Percentiles rank a stretch among this genome's conserved stretches.
phyloP scores from a whole-genome alignment of 192 early-diverging fungal genomes.

The Entophlyctis luteolus region DNA sequence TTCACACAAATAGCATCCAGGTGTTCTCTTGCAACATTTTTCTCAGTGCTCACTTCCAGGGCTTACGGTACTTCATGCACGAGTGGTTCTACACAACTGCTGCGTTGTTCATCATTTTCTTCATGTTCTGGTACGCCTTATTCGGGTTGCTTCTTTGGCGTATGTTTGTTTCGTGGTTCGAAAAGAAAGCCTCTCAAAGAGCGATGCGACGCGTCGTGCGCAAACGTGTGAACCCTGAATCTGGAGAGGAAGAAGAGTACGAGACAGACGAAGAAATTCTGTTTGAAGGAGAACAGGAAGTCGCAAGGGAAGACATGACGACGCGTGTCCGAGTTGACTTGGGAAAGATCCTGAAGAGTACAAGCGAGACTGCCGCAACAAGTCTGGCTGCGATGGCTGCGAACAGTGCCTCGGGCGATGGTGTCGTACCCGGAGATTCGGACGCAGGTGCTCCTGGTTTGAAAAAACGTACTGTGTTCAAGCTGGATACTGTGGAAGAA shows the following conservation, averaged over 20 bases:
- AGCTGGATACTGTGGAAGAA: slow-evolving; percentile 10
- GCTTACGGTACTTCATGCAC: slow-evolving; percentile 72
- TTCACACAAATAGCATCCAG: slow-evolving; percentile 52
- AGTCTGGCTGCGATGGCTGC: not conserved
- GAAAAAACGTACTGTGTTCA: slow-evolving; percentile 1
- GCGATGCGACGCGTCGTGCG: not conserved
- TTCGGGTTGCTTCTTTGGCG: slow-evolving; percentile 34
- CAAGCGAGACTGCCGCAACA: not conserved
- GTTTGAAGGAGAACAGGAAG: slow-evolving; percentile 14
- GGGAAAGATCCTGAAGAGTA: slow-evolving; percentile 16
- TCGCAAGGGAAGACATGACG: not conserved
- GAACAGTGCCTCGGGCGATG: not conserved
- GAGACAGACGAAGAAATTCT: slow-evolving; percentile 6
- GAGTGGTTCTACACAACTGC: slow-evolving; percentile 65
- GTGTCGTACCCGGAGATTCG: not conserved
- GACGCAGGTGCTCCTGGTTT: not conserved
- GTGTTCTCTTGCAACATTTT: slow-evolving; percentile 46
- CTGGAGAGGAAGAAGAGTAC: slow-evolving; percentile 8
- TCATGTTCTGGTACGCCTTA: slow-evolving; percentile 52
- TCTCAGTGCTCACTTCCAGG: slow-evolving; percentile 60
- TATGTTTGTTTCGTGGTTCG: slow-evolving; percentile 30
- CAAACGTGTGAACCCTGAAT: slow-evolving; percentile 1
- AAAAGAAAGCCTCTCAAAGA: not conserved
- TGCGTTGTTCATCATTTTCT: slow-evolving; percentile 49
- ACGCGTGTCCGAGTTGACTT: slow-evolving; percentile 8